Evolutionary conservation across 208 protist species (phyloP).

Genomic region (Acanthamoeba lugdunensis): DNA sequence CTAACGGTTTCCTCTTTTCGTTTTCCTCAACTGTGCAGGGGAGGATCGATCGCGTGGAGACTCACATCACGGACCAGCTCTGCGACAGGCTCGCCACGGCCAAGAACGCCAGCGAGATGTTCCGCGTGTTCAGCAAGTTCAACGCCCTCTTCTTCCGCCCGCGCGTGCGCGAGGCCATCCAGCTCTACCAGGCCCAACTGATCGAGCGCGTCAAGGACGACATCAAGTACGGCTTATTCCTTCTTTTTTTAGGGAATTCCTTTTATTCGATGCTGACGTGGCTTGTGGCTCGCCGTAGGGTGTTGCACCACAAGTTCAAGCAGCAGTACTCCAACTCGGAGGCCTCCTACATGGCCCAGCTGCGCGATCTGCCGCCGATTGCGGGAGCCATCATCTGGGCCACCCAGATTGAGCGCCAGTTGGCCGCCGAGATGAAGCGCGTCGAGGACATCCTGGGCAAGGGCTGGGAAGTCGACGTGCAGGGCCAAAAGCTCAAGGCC

Average conservation of each 20-base stretch:
- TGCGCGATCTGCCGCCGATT: conserved; percentile 88
- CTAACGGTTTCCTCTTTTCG: too few relatives aligned
- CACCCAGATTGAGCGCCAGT: conserved; percentile 88
- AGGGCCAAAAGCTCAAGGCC: conserved; percentile 87
- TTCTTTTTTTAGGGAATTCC: not conserved
- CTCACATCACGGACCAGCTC: conserved; percentile 85
- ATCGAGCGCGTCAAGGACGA: conserved; percentile 89
- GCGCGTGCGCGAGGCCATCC: conserved; percentile 86
- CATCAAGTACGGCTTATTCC: conserved; percentile 79
- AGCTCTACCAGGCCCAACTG: conserved; percentile 88
- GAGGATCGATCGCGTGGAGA: conserved; percentile 87
- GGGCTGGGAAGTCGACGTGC: conserved; percentile 87
- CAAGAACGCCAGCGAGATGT: conserved; percentile 91
- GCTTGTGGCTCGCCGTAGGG: not conserved
- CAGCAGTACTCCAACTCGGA: conserved; percentile 85
- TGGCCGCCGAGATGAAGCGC: conserved; percentile 87
- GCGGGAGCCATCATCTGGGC: conserved; percentile 90
- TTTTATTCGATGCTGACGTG: too few relatives aligned
- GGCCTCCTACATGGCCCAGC: conserved; percentile 84
- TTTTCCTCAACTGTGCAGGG: not conserved
- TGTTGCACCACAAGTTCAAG: conserved; percentile 89
- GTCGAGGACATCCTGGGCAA: conserved; percentile 89
- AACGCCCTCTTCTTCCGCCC: conserved; percentile 89
- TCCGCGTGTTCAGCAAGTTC: conserved; percentile 90
- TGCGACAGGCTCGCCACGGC: conserved; percentile 87